Evolutionary conservation across 176 grass and related monocot genomes (phyloP), one percentile per base, ranked within the genome.

Genomic region (Otatea glauca): DNA sequence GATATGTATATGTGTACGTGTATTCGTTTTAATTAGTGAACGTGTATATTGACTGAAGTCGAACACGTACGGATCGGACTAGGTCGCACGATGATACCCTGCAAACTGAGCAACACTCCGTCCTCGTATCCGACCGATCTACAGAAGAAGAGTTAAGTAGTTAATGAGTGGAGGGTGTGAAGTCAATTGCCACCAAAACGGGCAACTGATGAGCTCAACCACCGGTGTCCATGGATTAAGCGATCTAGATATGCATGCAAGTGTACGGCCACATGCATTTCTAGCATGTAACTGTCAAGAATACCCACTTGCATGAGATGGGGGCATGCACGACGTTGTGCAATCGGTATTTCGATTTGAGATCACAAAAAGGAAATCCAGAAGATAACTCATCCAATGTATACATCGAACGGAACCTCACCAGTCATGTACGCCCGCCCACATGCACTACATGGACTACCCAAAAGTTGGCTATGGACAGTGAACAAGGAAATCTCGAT

Each of bases 161-260:
- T 41, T 11, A 2, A n/a, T 4, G 1, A 10, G 8, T 8, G 35
- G 15, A 62, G 64, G 63, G 9, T 37, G 38, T 18, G 20, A 55
- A 9, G 79, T 81, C 79, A 70, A 32, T 50, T 58, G 9, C 79
- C 79, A 55, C 35, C 4, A 5, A 13, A 39, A 70, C 15, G 79
- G 79, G 65, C 79, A 81, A 32, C 66, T 29, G 35, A 58, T 16
- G n/a, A n/a, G n/a, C 65, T 53, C 5, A 9, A 23, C 37, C 64
- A 68, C 64, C 32, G 63, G 20, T 25, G 45, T 12, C 20, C 13
- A 4, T 10, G 20, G 77, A 53, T 24, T 20, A 24, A 34, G 45
- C 45, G n/a, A n/a, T n/a, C n/a, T 29, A 29, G 29, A 0, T 35
- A 65, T 7, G 56, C 58, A 5, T n/a, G 20, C 20, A 67, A 1